Percentiles rank a stretch among this genome's conserved stretches.
Evolutionary conservation across 148 eudicot species (phyloP).

Genomic region (Nepenthes mirabilis): DNA sequence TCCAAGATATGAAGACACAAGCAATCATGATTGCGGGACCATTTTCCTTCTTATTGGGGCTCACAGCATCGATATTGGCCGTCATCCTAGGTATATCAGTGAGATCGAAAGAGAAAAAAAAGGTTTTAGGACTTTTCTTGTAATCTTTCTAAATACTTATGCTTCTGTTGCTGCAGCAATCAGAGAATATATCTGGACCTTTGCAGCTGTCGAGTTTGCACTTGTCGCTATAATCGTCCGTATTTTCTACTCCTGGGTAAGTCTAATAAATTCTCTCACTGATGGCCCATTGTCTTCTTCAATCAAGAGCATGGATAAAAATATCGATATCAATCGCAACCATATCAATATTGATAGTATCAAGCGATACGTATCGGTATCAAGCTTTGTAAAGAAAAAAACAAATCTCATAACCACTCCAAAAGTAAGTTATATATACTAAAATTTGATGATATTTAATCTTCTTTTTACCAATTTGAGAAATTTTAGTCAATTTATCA

Average conservation of each 20-base stretch:
- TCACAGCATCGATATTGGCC: slow-evolving; percentile 61
- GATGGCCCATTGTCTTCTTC: not conserved
- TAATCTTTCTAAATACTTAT: not conserved
- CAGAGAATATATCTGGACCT: slow-evolving; percentile 79
- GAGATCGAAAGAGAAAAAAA: not conserved
- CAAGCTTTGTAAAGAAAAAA: no score
- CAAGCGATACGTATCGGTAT: no score
- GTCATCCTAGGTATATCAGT: slow-evolving; percentile 44
- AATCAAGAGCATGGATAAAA: not conserved
- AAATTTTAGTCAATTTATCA: no score
- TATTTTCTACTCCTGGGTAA: slow-evolving; percentile 56
- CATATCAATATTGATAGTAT: no score
- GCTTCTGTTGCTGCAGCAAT: slow-evolving; percentile 47
- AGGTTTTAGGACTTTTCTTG: not conserved
- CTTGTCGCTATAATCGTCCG: slow-evolving; percentile 57
- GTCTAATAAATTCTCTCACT: slow-evolving; percentile 4
- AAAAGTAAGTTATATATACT: no score
- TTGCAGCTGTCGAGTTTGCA: slow-evolving; percentile 85
- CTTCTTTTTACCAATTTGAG: no score
- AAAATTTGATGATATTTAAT: no score
- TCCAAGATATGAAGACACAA: slow-evolving; percentile 48
- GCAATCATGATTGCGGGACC: slow-evolving; percentile 79
- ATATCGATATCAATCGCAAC: no score
- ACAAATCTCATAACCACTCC: no score
- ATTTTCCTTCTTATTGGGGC: slow-evolving; percentile 55